phyloP scores from a whole-genome alignment of 306 rosid species.

The Dalbergia cultrata region DNA sequence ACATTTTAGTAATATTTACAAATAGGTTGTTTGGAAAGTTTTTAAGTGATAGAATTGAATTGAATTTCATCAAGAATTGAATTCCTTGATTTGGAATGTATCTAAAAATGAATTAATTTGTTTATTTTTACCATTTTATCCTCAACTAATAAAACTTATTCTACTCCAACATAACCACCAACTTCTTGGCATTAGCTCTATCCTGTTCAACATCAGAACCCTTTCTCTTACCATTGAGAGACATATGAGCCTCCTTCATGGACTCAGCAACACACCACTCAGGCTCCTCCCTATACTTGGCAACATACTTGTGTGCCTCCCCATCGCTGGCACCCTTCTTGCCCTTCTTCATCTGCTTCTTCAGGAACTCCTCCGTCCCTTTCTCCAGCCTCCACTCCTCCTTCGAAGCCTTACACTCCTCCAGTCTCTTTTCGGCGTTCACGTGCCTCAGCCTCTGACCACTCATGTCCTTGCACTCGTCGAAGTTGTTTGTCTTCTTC shows the following conservation, averaged over 20 bases:
- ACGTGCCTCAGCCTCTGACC: constrained; percentile 95
- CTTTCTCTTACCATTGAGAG: constrained; percentile 68
- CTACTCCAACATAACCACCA: too few species aligned
- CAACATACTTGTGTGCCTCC: constrained; percentile 82
- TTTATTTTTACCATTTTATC: too few species aligned
- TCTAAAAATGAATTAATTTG: too few species aligned
- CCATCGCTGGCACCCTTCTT: constrained; percentile 81
- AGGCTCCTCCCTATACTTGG: constrained; percentile 77
- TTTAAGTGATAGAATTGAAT: too few species aligned
- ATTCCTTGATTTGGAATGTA: too few species aligned
- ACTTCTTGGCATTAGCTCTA: constrained; percentile 57
- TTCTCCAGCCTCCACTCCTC: constrained; percentile 79
- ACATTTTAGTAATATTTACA: too few species aligned
- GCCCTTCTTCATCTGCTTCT: constrained; percentile 82
- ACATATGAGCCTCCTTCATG: constrained; percentile 68
- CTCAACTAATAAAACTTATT: too few species aligned
- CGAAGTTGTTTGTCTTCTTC: constrained; percentile 96
- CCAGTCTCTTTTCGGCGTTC: constrained; percentile 90
- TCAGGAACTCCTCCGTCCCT: constrained; percentile 80
- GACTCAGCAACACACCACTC: constrained; percentile 79
- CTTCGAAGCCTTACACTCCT: constrained; percentile 89
- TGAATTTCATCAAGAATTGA: too few species aligned
- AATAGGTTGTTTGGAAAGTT: too few species aligned
- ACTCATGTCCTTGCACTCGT: constrained; percentile 97
- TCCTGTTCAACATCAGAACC: neutral